Conservation (phyloP, 768 basidiomycete genomes). For the Mycena vulgaris region DNA sequence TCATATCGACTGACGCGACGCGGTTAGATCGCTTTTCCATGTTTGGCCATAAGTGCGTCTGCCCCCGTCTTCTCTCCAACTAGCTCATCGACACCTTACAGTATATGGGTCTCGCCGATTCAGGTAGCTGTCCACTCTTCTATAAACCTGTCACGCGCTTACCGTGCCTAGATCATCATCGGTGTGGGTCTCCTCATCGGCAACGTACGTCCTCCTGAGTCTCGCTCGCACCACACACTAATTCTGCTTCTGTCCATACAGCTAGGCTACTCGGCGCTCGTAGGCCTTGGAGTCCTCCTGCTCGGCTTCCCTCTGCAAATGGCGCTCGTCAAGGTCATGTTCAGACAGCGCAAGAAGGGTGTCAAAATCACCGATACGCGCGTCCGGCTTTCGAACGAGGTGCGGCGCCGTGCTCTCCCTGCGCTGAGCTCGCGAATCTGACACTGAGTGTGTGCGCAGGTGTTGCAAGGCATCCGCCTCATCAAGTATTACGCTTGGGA, state of each 20-base stretch:
- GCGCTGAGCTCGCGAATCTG: not conserved
- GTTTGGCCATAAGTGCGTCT: slow-evolving; percentile 58
- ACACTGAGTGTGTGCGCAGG: slow-evolving; percentile 46
- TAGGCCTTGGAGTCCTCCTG: slow-evolving; percentile 71
- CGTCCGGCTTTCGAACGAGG: slow-evolving; percentile 75
- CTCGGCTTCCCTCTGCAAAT: slow-evolving; percentile 74
- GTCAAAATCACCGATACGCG: slow-evolving; percentile 79
- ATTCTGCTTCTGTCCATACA: slow-evolving; percentile 39
- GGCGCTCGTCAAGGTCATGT: slow-evolving; percentile 66
- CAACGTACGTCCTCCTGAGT: slow-evolving; percentile 56
- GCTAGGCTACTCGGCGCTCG: slow-evolving; percentile 80
- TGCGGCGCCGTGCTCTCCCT: slow-evolving; percentile 32
- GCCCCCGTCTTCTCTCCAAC: not conserved
- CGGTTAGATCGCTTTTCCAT: slow-evolving; percentile 67
- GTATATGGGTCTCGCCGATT: slow-evolving; percentile 74
- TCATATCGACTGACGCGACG: slow-evolving; percentile 76
- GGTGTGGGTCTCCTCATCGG: slow-evolving; percentile 74
- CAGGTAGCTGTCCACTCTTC: slow-evolving; percentile 52
- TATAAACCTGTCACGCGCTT: not conserved
- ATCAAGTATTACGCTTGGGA: slow-evolving; percentile 79
- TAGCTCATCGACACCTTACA: slow-evolving; percentile 39
- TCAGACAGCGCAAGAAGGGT: slow-evolving; percentile 66
- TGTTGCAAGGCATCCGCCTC: slow-evolving; percentile 77
- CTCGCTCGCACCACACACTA: not conserved
- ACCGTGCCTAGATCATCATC: slow-evolving; percentile 60